A percentile compares a stretch with the other conserved stretches of the same genome.
Evolutionary conservation across 2,329 filamentous ascomycete species (phyloP).

Genomic region (Phialophora macrospora): DNA sequence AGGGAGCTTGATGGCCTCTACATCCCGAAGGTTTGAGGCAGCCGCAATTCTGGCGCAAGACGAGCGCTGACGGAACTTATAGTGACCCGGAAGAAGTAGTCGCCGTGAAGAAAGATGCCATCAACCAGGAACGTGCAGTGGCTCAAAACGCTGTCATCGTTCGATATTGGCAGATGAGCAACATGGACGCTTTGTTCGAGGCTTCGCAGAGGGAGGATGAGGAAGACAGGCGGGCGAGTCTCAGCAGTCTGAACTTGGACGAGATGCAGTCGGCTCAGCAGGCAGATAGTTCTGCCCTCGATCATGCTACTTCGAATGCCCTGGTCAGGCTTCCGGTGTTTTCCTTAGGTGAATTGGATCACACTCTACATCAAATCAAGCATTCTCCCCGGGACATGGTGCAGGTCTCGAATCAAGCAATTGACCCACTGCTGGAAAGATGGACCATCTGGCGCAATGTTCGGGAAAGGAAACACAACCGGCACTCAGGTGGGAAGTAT

Average conservation of each 20-base stretch:
- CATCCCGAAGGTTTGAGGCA: slow-evolving; percentile 36
- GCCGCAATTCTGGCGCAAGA: not conserved
- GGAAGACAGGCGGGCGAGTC: slow-evolving; percentile 40
- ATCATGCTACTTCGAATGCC: slow-evolving; percentile 33
- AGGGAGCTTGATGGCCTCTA: slow-evolving; percentile 43
- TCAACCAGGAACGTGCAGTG: slow-evolving; percentile 50
- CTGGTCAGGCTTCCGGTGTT: slow-evolving; percentile 41
- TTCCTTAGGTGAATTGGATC: slow-evolving; percentile 45
- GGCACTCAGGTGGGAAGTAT: slow-evolving; percentile 30
- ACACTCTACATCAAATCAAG: slow-evolving; percentile 44
- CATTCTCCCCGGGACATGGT: slow-evolving; percentile 48
- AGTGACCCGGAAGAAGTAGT: slow-evolving; percentile 37
- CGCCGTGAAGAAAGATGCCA: slow-evolving; percentile 41
- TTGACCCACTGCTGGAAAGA: slow-evolving; percentile 43
- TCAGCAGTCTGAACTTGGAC: slow-evolving; percentile 29
- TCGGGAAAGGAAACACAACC: slow-evolving; percentile 33
- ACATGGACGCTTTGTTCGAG: slow-evolving; percentile 47
- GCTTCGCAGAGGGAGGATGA: slow-evolving; percentile 45
- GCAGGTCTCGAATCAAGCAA: slow-evolving; percentile 44
- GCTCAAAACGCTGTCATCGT: slow-evolving; percentile 52
- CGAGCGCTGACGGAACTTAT: slow-evolving; percentile 1
- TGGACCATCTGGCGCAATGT: slow-evolving; percentile 41
- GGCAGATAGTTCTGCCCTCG: slow-evolving; percentile 23
- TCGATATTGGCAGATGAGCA: slow-evolving; percentile 49
- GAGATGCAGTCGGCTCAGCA: slow-evolving; percentile 23